These are phyloP conservation scores for Pisolithus albus DNA, from an alignment of 768 basidiomycete species.

Conservation along the genomic window DNA sequence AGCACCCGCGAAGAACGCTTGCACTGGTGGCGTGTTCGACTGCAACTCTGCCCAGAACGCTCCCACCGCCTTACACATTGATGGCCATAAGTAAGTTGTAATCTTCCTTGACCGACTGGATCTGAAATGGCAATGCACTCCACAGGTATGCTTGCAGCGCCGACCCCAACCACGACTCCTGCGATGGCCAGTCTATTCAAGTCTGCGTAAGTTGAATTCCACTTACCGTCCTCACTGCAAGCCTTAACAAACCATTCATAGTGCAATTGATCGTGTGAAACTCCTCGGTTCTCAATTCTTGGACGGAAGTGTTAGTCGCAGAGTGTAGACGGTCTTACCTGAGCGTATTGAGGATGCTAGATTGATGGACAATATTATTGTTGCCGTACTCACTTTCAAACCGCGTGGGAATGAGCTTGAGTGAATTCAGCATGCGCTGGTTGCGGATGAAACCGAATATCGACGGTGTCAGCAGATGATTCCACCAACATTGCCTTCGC, in stretches of 20 bases:
- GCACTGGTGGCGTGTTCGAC: constrained; percentile 24
- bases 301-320: too few relatives aligned
- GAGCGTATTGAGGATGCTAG: too few relatives aligned
- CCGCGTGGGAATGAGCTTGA: too few relatives aligned
- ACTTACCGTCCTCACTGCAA: neutral
- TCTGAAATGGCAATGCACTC: neutral
- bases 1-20: constrained; percentile 27
- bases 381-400: too few relatives aligned
- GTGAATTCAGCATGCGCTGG: too few relatives aligned
- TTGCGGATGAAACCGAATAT: too few relatives aligned
- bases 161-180: constrained; percentile 22
- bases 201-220: constrained; percentile 22
- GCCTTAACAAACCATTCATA: neutral
- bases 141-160: constrained; percentile 22
- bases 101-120: neutral
- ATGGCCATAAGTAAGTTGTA: neutral
- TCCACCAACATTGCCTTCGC: too few relatives aligned
- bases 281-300: too few relatives aligned
- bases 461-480: too few relatives aligned
- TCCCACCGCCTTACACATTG: constrained; percentile 11
- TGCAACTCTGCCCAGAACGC: constrained; percentile 26
- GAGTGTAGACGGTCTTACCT: too few relatives aligned
- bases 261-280: constrained; percentile 1
- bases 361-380: too few relatives aligned
- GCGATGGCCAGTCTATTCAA: constrained; percentile 20